Conservation (phyloP, 371 early-diverging fungal genomes). For the Saksenaea vasiformis region DNA sequence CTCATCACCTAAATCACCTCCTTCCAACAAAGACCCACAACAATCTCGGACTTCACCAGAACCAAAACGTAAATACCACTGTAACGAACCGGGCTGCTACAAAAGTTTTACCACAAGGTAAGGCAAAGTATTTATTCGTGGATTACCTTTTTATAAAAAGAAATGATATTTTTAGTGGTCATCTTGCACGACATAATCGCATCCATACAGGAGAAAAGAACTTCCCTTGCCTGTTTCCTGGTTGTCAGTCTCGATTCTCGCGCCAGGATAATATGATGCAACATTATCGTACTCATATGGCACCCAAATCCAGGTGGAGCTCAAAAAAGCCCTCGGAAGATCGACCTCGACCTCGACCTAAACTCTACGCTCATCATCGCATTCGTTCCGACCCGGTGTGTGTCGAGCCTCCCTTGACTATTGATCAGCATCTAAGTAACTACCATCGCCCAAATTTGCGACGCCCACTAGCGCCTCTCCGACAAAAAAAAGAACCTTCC, state of each 20-base stretch:
- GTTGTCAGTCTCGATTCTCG: slow-evolving; percentile 81
- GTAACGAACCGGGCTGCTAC: slow-evolving; percentile 55
- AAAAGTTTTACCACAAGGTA: slow-evolving; percentile 68
- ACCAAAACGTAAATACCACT: slow-evolving; percentile 57
- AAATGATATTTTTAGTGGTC: slow-evolving; percentile 51
- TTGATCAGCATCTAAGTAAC: slow-evolving; percentile 47
- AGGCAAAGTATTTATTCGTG: not conserved
- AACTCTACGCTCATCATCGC: slow-evolving; percentile 45
- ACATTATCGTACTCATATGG: slow-evolving; percentile 80
- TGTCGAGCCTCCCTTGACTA: slow-evolving; percentile 46
- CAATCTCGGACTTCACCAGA: slow-evolving; percentile 18
- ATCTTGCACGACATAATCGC: slow-evolving; percentile 84
- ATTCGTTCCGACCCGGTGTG: slow-evolving; percentile 42
- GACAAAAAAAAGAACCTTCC: slow-evolving; percentile 13
- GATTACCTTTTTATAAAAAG: not conserved
- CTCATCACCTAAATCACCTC: slow-evolving; percentile 6
- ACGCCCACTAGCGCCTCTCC: slow-evolving; percentile 13
- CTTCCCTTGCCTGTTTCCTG: slow-evolving; percentile 75
- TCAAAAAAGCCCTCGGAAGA: slow-evolving; percentile 23
- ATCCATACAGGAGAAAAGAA: slow-evolving; percentile 93
- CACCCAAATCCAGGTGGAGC: slow-evolving; percentile 63
- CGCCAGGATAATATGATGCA: slow-evolving; percentile 92
- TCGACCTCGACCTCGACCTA: slow-evolving; percentile 36
- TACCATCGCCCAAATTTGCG: slow-evolving; percentile 30
- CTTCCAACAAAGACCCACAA: slow-evolving; percentile 10